Conservation (phyloP, 352 stramenopile species). For the Phytopythium helicoides region DNA sequence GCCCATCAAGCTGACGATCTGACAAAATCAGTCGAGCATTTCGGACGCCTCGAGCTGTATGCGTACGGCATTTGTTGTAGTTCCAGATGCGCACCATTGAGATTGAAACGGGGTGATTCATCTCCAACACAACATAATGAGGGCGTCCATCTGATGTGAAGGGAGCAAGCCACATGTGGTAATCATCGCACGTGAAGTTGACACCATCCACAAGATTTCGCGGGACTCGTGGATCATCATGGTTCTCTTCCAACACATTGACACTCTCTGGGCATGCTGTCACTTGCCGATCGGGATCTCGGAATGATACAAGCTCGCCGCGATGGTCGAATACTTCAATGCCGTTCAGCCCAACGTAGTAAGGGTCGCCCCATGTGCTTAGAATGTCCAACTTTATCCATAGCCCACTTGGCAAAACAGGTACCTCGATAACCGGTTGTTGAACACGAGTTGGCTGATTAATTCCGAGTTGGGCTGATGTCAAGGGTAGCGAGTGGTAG, state of each 20-base stretch:
- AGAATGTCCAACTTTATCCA: constrained; percentile 76
- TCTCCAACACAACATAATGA: constrained; percentile 58
- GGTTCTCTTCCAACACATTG: constrained; percentile 89
- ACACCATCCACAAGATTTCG: constrained; percentile 82
- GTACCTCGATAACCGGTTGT: constrained; percentile 27
- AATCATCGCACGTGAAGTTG: constrained; percentile 89
- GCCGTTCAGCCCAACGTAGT: constrained; percentile 90
- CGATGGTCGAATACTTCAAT: constrained; percentile 85
- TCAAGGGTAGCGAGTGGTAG: too few relatives aligned
- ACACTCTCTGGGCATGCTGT: constrained; percentile 74
- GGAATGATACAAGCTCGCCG: constrained; percentile 54
- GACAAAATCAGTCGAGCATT: constrained; percentile 52
- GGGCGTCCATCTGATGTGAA: constrained; percentile 43
- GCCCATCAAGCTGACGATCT: background rate
- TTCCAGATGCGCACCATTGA: constrained; percentile 92
- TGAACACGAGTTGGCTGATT: background rate
- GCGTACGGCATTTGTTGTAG: constrained; percentile 90
- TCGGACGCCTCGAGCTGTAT: constrained; percentile 70
- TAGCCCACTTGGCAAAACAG: constrained; percentile 57
- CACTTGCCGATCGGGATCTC: constrained; percentile 46
- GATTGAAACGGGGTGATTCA: constrained; percentile 36
- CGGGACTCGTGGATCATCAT: constrained; percentile 64
- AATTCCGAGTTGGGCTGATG: background rate
- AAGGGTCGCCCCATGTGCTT: constrained; percentile 86
- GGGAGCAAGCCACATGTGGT: constrained; percentile 90